These are phyloP conservation scores for Agrocybe chaxingu DNA, from an alignment of 768 basidiomycete genomes.

Conservation along the genomic window DNA sequence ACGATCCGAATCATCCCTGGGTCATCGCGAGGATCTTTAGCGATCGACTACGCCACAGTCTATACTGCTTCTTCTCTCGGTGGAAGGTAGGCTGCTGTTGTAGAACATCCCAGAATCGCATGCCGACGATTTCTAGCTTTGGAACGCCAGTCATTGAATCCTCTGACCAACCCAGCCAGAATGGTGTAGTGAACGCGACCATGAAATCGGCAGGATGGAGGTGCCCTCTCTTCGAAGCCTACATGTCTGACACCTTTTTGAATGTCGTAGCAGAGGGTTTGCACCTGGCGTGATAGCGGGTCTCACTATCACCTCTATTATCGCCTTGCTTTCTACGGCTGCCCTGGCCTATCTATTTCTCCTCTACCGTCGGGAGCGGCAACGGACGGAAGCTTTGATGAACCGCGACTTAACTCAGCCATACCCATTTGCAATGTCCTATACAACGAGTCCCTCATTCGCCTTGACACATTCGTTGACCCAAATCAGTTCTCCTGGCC, in stretches of 20 bases:
- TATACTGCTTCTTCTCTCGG: conserved; percentile 16
- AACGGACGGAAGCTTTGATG: too few relatives aligned
- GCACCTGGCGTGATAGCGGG: conserved; percentile 8
- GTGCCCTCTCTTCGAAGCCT: neutral
- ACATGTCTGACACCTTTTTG: neutral
- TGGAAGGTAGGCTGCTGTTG: conserved; percentile 9
- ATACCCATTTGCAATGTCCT: too few relatives aligned
- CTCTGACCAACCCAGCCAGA: neutral
- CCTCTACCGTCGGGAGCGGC: too few relatives aligned
- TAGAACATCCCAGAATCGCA: neutral
- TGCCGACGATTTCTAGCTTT: neutral
- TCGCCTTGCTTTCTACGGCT: conserved; percentile 1
- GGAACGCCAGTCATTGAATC: conserved; percentile 2
- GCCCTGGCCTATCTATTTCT: too few relatives aligned
- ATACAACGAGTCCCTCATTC: too few relatives aligned
- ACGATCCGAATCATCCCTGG: conserved; percentile 18
- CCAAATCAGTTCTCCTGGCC: too few relatives aligned
- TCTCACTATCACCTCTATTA: conserved; percentile 6
- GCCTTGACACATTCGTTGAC: too few relatives aligned
- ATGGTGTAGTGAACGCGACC: neutral
- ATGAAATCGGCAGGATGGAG: neutral
- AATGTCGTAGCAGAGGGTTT: neutral
- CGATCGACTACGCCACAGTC: conserved; percentile 21
- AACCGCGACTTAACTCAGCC: too few relatives aligned
- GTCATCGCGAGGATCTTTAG: conserved; percentile 14